Percentiles rank a stretch among this genome's conserved stretches.
These are phyloP conservation scores for Monosporascus sp. DNA, from an alignment of 2,329 filamentous ascomycete species.

Conservation along the genomic window DNA sequence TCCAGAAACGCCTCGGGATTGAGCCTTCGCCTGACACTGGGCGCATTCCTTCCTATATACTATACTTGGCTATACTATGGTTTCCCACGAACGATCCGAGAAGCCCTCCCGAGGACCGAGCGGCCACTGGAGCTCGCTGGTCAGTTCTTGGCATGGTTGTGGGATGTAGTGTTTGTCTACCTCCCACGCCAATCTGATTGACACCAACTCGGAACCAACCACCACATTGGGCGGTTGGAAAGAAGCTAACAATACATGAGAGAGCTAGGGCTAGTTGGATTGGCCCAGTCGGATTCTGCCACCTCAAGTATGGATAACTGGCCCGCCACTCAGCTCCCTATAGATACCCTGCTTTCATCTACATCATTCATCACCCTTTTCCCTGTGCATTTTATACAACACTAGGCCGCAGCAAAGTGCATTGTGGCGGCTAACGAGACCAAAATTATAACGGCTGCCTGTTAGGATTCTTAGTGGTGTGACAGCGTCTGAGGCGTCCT, in stretches of 20 bases:
- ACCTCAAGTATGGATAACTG: too few relatives aligned
- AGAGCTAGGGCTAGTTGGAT: conserved; percentile 3
- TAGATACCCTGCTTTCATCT: too few relatives aligned
- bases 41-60: neutral
- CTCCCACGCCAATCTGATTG: too few relatives aligned
- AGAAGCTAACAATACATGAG: neutral
- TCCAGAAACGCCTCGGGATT: neutral
- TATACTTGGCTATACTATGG: neutral
- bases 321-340: too few relatives aligned
- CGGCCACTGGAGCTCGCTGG: neutral
- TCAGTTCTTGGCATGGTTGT: neutral
- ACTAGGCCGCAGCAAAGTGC: too few relatives aligned
- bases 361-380: too few relatives aligned
- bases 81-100: neutral
- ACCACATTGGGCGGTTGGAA: too few relatives aligned
- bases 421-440: too few relatives aligned
- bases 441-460: neutral
- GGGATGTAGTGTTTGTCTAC: neutral
- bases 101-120: neutral
- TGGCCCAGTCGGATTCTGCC: conserved; percentile 4
- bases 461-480: too few relatives aligned
- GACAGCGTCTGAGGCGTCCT: too few relatives aligned
- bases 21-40: neutral
- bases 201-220: too few relatives aligned
- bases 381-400: too few relatives aligned